Base-by-base conservation (phyloP, 805 yeast genomes). In the Metschnikowia corniflorae region DNA sequence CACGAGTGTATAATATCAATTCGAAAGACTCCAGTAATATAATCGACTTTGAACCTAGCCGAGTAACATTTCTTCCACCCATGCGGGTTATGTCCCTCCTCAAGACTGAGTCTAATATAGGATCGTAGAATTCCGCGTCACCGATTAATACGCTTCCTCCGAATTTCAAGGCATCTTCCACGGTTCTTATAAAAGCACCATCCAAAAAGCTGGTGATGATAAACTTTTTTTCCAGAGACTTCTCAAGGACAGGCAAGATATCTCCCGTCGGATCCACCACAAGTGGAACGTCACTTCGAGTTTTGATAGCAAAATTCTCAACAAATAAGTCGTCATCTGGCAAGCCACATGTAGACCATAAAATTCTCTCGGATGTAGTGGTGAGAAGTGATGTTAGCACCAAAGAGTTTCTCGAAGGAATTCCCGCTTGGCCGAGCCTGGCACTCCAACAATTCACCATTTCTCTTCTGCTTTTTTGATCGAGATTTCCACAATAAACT, bases 71-170 rank as follows among this genome's bases (percentile, higher is more conserved):
- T 30, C 96, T 67, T 0, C 93, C 93, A 3, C 96, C 96, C 19
- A 79, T 68, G 19, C 69, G 64, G 19, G 70, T 70, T 25, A 75
- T 68, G 40, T 87, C 95, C 21, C 68, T 65, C 30, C 76, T 69
- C 31, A 91, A 57, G 1, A 91, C 58, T 0, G 82, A 69, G 39
- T 75, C 75, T 8, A 91, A 53, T 6, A 85, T 60, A 0, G 96
- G 95, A 54, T 91, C 91, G 51, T 75, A 80, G 46, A 71, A 63
- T 51, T 91, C 97, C 3, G 89, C 88, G 60, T 91, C 91, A 46
- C 77, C 77, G 13, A 91, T 70, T 10, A 89, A 53, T 6, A 91
- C 63, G 1, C 75, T 50, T 2, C 86, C 87, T 4, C 97, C 97
- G 67, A 89, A 89, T 45, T 93, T 66, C 18, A 89, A 54, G 0